These are phyloP conservation scores for Bathelium albidoporum DNA, from an alignment of 495 filamentous ascomycete genomes.

Conservation along the genomic window DNA sequence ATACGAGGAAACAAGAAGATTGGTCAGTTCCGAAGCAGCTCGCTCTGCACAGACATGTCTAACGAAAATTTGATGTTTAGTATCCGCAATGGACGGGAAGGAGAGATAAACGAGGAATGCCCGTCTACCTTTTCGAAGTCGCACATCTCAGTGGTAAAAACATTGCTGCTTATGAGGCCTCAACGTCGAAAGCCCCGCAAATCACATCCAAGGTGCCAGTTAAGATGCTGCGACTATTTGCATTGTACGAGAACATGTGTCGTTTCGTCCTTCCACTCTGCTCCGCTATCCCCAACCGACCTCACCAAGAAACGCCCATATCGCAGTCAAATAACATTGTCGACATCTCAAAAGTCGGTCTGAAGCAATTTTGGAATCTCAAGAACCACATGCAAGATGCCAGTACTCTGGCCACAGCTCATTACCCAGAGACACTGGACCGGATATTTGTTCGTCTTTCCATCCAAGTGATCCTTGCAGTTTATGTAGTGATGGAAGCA, in stretches of 20 bases:
- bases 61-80: constrained; percentile 31
- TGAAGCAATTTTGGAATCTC: constrained; percentile 91
- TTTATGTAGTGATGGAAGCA: constrained; percentile 5
- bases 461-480: not conserved
- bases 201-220: constrained; percentile 36
- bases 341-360: constrained; percentile 69
- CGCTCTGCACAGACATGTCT: constrained; percentile 6
- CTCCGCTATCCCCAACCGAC: constrained; percentile 55
- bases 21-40: constrained; percentile 43
- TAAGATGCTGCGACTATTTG: constrained; percentile 70
- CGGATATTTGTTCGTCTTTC: constrained; percentile 58
- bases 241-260: constrained; percentile 82
- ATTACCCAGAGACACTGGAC: constrained; percentile 86
- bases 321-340: constrained; percentile 85
- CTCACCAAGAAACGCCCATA: constrained; percentile 63
- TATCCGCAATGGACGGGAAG: constrained; percentile 92
- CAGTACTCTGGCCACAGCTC: constrained; percentile 71
- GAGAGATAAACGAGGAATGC: constrained; percentile 77
- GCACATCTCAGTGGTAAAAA: constrained; percentile 69
- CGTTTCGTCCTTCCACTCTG: constrained; percentile 77
- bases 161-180: constrained; percentile 61
- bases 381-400: constrained; percentile 88
- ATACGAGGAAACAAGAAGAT: constrained; percentile 64
- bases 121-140: constrained; percentile 82
- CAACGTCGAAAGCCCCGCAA: constrained; percentile 41